Conservation (phyloP, 257 asterid species). For the Misopates orontium region DNA sequence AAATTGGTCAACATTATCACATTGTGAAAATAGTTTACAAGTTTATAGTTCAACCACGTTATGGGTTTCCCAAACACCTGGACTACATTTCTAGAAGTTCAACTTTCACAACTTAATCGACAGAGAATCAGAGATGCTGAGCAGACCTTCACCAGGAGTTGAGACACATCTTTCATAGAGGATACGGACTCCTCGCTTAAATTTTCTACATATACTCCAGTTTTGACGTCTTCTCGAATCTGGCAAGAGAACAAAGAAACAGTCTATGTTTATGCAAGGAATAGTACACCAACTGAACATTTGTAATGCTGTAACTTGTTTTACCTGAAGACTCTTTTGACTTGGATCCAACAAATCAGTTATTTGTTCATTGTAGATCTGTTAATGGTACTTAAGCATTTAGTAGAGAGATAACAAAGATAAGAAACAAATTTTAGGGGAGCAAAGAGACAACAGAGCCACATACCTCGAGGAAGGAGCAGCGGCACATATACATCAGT, state of each 20-base stretch:
- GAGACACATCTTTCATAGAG: conserved; percentile 83
- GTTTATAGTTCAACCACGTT: conserved; percentile 17
- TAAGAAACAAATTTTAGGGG: not conserved
- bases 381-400: conserved; percentile 28
- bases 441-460: conserved; percentile 24
- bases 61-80: not conserved
- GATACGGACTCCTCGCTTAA: conserved; percentile 89
- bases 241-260: conserved; percentile 36
- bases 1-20: conserved; percentile 7
- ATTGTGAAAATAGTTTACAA: conserved; percentile 4
- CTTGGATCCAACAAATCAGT: conserved; percentile 95
- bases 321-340: conserved; percentile 94
- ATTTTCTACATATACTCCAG: conserved; percentile 93
- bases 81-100: conserved; percentile 10
- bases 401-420: not conserved
- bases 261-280: too few species aligned
- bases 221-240: conserved; percentile 92
- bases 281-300: conserved; percentile 6
- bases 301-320: conserved; percentile 8
- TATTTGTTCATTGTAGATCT: conserved; percentile 98
- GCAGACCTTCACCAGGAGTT: conserved; percentile 83
- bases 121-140: not conserved
- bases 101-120: conserved; percentile 10
- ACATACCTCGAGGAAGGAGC: conserved; percentile 96
- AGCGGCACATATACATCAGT: conserved; percentile 83